Conservation (phyloP, 1,284 basidiomycete genomes). For the Neotropicomus parvogracilis region DNA sequence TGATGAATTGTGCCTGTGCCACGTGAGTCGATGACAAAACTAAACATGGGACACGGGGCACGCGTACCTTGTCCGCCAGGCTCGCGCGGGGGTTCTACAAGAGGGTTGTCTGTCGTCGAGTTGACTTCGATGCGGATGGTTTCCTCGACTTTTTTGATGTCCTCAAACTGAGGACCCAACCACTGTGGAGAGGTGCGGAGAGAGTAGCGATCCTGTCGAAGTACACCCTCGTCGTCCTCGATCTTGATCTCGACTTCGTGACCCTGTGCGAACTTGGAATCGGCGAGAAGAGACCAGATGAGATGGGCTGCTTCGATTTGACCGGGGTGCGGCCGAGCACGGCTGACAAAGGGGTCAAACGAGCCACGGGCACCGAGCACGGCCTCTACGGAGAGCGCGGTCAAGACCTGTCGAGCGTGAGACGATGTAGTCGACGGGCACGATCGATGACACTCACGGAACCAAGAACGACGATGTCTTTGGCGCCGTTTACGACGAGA, state of each 20-base stretch:
- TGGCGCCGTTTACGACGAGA: slow-evolving; percentile 68
- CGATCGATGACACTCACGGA: slow-evolving; percentile 20
- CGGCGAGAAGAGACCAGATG: slow-evolving; percentile 69
- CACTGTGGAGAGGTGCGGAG: slow-evolving; percentile 80
- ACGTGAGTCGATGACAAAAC: slow-evolving; percentile 54
- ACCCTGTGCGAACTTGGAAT: slow-evolving; percentile 60
- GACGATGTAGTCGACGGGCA: neutral
- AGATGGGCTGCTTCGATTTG: slow-evolving; percentile 75
- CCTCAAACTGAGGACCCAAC: slow-evolving; percentile 83
- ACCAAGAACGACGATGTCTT: slow-evolving; percentile 67
- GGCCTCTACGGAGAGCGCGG: slow-evolving; percentile 83
- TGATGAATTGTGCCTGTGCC: slow-evolving; percentile 68
- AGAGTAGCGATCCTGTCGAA: slow-evolving; percentile 65
- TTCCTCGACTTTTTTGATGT: slow-evolving; percentile 63
- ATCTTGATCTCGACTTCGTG: slow-evolving; percentile 62
- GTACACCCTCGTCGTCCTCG: slow-evolving; percentile 65
- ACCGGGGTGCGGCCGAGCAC: slow-evolving; percentile 82
- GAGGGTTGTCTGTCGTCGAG: slow-evolving; percentile 49
- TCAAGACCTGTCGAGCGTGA: slow-evolving; percentile 54
- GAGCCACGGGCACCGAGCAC: slow-evolving; percentile 68
- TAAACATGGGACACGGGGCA: neutral
- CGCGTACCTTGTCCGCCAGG: slow-evolving; percentile 19
- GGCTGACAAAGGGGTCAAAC: slow-evolving; percentile 76
- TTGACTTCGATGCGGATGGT: slow-evolving; percentile 78
- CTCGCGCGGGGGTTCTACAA: slow-evolving; percentile 27